Evolutionary conservation across 345 rosid genomes (phyloP).

Genomic region (Citrus glauca): DNA sequence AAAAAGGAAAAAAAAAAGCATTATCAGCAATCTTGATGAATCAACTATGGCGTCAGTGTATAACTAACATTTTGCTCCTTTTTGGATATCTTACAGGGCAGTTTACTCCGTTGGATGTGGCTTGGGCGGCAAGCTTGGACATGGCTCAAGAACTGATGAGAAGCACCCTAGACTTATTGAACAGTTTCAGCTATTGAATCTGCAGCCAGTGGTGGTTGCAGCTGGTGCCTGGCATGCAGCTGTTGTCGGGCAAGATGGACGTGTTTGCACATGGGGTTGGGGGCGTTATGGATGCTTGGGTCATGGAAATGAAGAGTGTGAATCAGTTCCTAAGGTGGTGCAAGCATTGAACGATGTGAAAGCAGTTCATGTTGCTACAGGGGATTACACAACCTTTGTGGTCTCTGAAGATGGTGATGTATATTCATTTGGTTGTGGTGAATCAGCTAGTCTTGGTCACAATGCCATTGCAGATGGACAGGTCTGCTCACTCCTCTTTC

Average conservation of each 20-base stretch:
- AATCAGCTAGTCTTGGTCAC: slow-evolving; percentile 92
- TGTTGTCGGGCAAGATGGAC: slow-evolving; percentile 83
- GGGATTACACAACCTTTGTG: slow-evolving; percentile 89
- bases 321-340: slow-evolving; percentile 74
- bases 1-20: not conserved
- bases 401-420: slow-evolving; percentile 89
- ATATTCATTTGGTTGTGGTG: slow-evolving; percentile 92
- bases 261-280: slow-evolving; percentile 99
- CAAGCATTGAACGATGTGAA: slow-evolving; percentile 66
- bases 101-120: slow-evolving; percentile 99
- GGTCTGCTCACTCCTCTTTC: slow-evolving; percentile 28
- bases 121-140: slow-evolving; percentile 97
- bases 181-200: slow-evolving; percentile 63
- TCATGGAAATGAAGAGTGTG: slow-evolving; percentile 85
- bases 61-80: slow-evolving; percentile 6
- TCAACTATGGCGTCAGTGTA: no score
- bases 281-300: slow-evolving; percentile 95
- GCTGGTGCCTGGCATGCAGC: slow-evolving; percentile 99
- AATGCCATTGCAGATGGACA: slow-evolving; percentile 54
- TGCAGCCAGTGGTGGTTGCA: slow-evolving; percentile 84
- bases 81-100: slow-evolving; percentile 47
- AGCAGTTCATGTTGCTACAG: slow-evolving; percentile 84
- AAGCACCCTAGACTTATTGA: slow-evolving; percentile 85
- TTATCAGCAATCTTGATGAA: no score
- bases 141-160: slow-evolving; percentile 70